Evolutionary conservation across 192 early-diverging fungal species (phyloP).

Genomic region (Coemansia sp.): DNA sequence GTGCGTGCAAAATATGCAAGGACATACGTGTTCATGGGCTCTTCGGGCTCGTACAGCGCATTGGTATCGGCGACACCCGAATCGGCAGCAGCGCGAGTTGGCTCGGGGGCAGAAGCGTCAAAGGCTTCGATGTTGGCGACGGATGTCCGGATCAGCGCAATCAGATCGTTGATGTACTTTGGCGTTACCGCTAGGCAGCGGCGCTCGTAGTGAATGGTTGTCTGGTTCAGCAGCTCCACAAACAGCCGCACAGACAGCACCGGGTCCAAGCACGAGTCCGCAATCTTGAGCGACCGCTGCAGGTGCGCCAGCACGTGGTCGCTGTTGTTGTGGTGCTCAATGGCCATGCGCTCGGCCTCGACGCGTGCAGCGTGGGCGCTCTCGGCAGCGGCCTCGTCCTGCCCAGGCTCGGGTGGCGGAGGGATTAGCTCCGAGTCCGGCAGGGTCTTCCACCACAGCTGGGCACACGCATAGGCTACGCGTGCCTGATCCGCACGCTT

Average conservation of each 20-base stretch:
- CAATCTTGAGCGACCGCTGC: conserved; percentile 92
- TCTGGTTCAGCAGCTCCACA: conserved; percentile 96
- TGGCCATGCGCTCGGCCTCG: conserved; percentile 54
- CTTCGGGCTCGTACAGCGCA: conserved; percentile 61
- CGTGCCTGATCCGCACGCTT: conserved; percentile 95
- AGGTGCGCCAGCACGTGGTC: conserved; percentile 86
- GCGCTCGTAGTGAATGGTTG: conserved; percentile 93
- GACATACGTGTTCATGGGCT: conserved; percentile 63
- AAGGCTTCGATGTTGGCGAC: conserved; percentile 70
- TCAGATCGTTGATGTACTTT: conserved; percentile 90
- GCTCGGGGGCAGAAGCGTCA: conserved; percentile 55
- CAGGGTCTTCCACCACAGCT: conserved; percentile 88
- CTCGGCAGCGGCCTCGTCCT: conserved; percentile 46
- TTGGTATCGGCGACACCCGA: conserved; percentile 55
- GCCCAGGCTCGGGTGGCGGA: conserved; percentile 44
- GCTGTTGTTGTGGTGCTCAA: conserved; percentile 77
- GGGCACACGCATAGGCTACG: conserved; percentile 75
- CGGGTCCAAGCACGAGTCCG: conserved; percentile 90
- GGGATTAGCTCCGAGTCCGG: conserved; percentile 48
- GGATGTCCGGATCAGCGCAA: conserved; percentile 87
- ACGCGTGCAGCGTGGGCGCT: conserved; percentile 38
- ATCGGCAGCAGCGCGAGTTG: conserved; percentile 53
- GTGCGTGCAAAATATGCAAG: conserved; percentile 69
- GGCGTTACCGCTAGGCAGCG: conserved; percentile 87
- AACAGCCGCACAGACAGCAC: conserved; percentile 88